A percentile compares a stretch with the other conserved stretches of the same genome.
Conservation (phyloP, 1,284 basidiomycete species). For the Naganishia cerealis region DNA sequence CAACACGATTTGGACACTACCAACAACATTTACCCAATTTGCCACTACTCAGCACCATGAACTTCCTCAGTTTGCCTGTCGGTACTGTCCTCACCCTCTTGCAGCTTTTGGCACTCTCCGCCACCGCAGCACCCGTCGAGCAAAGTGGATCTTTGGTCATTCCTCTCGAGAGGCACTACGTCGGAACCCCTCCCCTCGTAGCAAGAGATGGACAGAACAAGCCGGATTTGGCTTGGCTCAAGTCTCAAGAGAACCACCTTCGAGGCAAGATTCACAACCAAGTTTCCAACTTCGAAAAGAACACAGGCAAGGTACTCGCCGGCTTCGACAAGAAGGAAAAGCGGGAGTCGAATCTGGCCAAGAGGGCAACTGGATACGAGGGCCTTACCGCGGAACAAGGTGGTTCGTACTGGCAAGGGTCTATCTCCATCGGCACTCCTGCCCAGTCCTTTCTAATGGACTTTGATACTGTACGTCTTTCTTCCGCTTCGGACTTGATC, state of each 20-base stretch:
- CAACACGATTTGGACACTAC: neutral
- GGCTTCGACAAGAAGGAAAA: conserved; percentile 28
- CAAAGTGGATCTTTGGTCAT: conserved; percentile 2
- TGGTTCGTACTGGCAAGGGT: conserved; percentile 36
- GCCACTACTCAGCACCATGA: neutral
- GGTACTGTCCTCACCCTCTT: conserved; percentile 40
- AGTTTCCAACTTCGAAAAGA: conserved; percentile 28
- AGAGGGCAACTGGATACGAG: conserved; percentile 22
- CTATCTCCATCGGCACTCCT: conserved; percentile 44
- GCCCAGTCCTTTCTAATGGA: conserved; percentile 50
- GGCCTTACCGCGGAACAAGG: conserved; percentile 29
- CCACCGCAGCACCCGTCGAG: conserved; percentile 21
- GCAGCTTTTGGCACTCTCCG: conserved; percentile 35
- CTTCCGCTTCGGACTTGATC: neutral
- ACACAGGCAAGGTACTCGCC: conserved; percentile 21
- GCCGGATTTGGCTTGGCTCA: conserved; percentile 30
- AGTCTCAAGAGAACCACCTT: conserved; percentile 26
- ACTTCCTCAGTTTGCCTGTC: conserved; percentile 24
- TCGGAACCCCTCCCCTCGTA: conserved; percentile 23
- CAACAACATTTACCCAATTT: neutral
- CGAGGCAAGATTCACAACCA: conserved; percentile 23
- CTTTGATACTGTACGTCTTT: conserved; percentile 55
- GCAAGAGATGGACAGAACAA: conserved; percentile 19
- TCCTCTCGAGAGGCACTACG: conserved; percentile 17
- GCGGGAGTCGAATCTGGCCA: conserved; percentile 23